Base-by-base conservation (phyloP, 2,329 filamentous ascomycete species). In the Aspergillus tubingensis region DNA sequence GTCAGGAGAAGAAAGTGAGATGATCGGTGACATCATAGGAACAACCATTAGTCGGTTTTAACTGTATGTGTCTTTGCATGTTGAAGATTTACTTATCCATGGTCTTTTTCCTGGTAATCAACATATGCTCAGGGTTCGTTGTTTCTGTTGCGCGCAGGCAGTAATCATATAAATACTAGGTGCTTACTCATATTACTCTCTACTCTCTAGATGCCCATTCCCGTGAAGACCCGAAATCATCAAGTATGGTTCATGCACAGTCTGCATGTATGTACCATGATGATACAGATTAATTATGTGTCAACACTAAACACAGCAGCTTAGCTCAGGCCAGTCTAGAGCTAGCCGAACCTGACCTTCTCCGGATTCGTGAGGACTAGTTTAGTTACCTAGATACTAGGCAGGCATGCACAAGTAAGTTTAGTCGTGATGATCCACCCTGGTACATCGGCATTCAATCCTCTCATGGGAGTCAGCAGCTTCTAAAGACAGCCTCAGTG, bases 191-290 rank as follows among this genome's bases (percentile, higher is more conserved):
- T 43, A 19, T n/a, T 43, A 11, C 17, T 43, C 17, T 19, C 10
- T 30, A 30, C 4, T 10, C 10, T 30, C 1, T 19, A 43, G 39
- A 19, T n/a, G 41, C 6, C 8, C 11, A 44, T 44, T 21, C 7
- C 1, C 8, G 19, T 21, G 23, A 5, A 8, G 23, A 32, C 47
- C n/a, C 7, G 10, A 19, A 1, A 47, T 54, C 25, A 3, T 41
- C 39, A 54, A 32, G 32, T 30, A 44, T 54, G 30, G 52, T 54
- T 54, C 52, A 54, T 54, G 52, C 52, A 54, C n/a, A 25, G 43
- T 27, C 23, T 54, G 52, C 52, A 44, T 47, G 52, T 19, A 54
- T 54, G 39, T 17, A 32, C 47, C 13, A 30, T 49, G 47, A 32
- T 32, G 25, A 17, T 49, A 30, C 5, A 17, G 10, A 4, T n/a